These are phyloP conservation scores for Stemphylium vesicarium DNA, from an alignment of 2,329 filamentous ascomycete species.

Conservation along the genomic window DNA sequence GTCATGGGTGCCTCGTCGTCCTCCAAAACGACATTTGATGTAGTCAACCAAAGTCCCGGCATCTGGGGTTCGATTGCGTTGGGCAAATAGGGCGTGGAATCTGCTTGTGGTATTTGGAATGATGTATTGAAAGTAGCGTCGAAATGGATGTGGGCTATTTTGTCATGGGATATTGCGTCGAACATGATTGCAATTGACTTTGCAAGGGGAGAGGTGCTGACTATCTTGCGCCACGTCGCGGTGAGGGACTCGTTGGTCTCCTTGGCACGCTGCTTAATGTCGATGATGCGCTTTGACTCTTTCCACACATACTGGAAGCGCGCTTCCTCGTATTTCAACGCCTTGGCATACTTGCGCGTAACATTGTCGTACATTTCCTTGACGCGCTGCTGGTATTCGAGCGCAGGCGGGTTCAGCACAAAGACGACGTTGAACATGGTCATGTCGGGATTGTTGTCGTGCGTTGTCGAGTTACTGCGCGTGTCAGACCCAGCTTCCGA, in stretches of 20 bases:
- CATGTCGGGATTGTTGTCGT: slow-evolving; percentile 70
- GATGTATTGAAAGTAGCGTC: slow-evolving; percentile 67
- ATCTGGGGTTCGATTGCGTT: slow-evolving; percentile 71
- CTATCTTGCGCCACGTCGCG: slow-evolving; percentile 72
- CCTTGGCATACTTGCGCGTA: slow-evolving; percentile 90
- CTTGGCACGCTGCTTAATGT: slow-evolving; percentile 80
- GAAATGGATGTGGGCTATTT: slow-evolving; percentile 83
- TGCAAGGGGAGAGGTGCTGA: slow-evolving; percentile 77
- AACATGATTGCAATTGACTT: slow-evolving; percentile 83
- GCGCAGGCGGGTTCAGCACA: slow-evolving; percentile 78
- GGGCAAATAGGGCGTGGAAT: slow-evolving; percentile 75
- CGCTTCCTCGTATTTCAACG: slow-evolving; percentile 90
- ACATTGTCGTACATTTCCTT: slow-evolving; percentile 88
- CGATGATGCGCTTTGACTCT: slow-evolving; percentile 82
- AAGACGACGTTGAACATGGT: slow-evolving; percentile 99
- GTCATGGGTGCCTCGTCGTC: slow-evolving; percentile 75
- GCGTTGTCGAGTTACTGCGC: slow-evolving; percentile 49
- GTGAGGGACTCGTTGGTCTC: slow-evolving; percentile 71
- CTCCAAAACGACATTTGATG: slow-evolving; percentile 75
- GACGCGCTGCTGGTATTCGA: slow-evolving; percentile 74
- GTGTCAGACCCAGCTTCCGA: slow-evolving; percentile 50
- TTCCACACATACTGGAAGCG: slow-evolving; percentile 89
- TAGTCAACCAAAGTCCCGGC: slow-evolving; percentile 84
- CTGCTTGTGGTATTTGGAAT: slow-evolving; percentile 66
- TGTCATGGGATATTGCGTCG: slow-evolving; percentile 79